Base-by-base conservation (phyloP, 2,329 filamentous ascomycete species). In the Sporothrix pseudoabietina region DNA sequence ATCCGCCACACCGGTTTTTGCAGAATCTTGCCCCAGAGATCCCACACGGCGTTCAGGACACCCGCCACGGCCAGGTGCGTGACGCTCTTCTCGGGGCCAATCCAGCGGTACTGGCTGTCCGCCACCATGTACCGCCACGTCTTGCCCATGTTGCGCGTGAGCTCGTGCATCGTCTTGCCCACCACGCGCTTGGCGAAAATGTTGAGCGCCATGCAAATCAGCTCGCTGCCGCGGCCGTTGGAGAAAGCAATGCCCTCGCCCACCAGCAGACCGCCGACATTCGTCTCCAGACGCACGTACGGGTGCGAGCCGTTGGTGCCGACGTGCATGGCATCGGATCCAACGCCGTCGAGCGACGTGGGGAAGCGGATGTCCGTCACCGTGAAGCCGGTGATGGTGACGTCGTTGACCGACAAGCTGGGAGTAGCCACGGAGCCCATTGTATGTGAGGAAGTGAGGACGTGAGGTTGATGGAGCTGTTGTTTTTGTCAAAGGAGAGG, bases 271-370 rank as follows among this genome's bases (percentile, higher is more conserved):
- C 80, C 0, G 91, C 93, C 91, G 80, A 97, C 91, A 80, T 97
- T 91, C 0, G 94, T 97, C 80, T 93, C 85, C 65, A 98, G 85
- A 78, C 97, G 94, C 81, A 94, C 97, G 85, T 97, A 98, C 19
- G 94, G 94, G 14, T 94, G 87, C 0, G 94, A 97, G 84, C 97
- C 97, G 83, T 97, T 94, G 75, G 94, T 92, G 2, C 94, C 94
- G 3, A 93, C 92, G 80, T 98, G 97, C 94, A 97, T 98, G 79
- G 95, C 94, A 87, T 98, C 94, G 7, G 93, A 97, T 78, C 94
- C 94, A n/a, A 94, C 97, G 84, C 95, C 96, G 83, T 97, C 94
- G 75, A 98, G 89, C 55, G 94, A 97, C 19, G 94, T 98, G 82
- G 91, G 91, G 81, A 94, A 94, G 77, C 91, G 89, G 80, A 93